Conservation (phyloP, 2,329 filamentous ascomycete genomes). For the Periconia sp. region DNA sequence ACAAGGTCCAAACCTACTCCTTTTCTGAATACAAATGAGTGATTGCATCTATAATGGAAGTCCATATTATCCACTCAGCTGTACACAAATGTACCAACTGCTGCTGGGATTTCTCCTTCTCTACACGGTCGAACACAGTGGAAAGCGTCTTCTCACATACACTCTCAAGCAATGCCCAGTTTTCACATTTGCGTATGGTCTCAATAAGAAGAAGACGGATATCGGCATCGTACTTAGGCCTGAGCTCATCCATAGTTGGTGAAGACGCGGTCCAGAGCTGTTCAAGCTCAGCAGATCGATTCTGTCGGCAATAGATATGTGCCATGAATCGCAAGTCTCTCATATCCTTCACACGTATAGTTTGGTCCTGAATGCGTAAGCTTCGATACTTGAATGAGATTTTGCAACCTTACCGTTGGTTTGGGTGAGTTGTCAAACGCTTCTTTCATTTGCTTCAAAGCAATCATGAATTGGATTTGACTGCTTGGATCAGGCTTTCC, state of each 20-base stretch:
- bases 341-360: constrained; percentile 30
- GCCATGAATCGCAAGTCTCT: constrained; percentile 39
- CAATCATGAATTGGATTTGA: constrained; percentile 22
- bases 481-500: constrained; percentile 14
- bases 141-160: constrained; percentile 19
- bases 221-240: constrained; percentile 26
- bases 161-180: constrained; percentile 21
- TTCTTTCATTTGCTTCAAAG: constrained; percentile 26
- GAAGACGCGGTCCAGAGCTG: constrained; percentile 25
- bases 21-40: constrained; percentile 3
- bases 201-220: constrained; percentile 21
- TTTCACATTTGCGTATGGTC: constrained; percentile 8
- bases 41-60: constrained; percentile 15
- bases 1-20: constrained; percentile 13
- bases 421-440: constrained; percentile 25
- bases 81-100: constrained; percentile 17
- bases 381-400: not conserved
- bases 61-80: constrained; percentile 23
- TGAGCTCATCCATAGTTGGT: constrained; percentile 14
- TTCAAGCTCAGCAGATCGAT: constrained; percentile 24
- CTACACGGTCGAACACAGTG: constrained; percentile 4
- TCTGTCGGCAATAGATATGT: constrained; percentile 30
- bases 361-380: constrained; percentile 26
- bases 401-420: constrained; percentile 16
- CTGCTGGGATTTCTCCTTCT: constrained; percentile 1